Evolutionary conservation across 2,329 filamentous ascomycete species (phyloP).

Genomic region (Neospermospora avenae): DNA sequence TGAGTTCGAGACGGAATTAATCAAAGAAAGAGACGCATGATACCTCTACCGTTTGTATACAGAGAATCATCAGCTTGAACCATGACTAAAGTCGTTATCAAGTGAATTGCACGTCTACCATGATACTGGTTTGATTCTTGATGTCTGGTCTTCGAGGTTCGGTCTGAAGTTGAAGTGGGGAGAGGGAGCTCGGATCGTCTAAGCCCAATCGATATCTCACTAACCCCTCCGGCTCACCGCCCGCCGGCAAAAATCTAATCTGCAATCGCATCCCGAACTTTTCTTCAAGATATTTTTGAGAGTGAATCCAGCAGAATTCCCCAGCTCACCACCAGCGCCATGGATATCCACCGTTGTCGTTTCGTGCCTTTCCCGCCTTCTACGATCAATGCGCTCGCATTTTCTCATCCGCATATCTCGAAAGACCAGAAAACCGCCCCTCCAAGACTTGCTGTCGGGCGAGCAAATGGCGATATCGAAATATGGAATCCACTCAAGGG

Average conservation of each 20-base stretch:
- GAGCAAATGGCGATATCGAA: constrained; percentile 93
- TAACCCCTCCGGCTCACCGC: constrained; percentile 2
- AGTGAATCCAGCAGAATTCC: background rate
- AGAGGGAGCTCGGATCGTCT: background rate
- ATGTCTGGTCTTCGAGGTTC: too few species aligned
- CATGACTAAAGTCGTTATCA: too few species aligned
- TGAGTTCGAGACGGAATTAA: constrained; percentile 42
- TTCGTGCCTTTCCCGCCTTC: constrained; percentile 92
- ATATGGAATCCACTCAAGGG: constrained; percentile 84
- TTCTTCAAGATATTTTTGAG: constrained; percentile 6
- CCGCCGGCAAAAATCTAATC: background rate
- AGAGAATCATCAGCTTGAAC: too few species aligned
- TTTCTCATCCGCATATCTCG: constrained; percentile 68
- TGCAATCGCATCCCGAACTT: constrained; percentile 4
- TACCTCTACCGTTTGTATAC: background rate
- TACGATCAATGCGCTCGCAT: constrained; percentile 90
- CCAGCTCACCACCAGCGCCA: constrained; percentile 38
- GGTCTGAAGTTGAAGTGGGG: background rate
- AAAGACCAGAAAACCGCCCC: constrained; percentile 53
- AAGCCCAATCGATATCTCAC: background rate
- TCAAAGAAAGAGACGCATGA: constrained; percentile 22
- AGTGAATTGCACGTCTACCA: too few species aligned
- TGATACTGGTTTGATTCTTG: too few species aligned
- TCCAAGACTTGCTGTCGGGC: constrained; percentile 80
- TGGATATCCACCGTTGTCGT: constrained; percentile 97